phyloP scores from a whole-genome alignment of 495 filamentous ascomycete genomes.

The Tuber microsphaerosporum region DNA sequence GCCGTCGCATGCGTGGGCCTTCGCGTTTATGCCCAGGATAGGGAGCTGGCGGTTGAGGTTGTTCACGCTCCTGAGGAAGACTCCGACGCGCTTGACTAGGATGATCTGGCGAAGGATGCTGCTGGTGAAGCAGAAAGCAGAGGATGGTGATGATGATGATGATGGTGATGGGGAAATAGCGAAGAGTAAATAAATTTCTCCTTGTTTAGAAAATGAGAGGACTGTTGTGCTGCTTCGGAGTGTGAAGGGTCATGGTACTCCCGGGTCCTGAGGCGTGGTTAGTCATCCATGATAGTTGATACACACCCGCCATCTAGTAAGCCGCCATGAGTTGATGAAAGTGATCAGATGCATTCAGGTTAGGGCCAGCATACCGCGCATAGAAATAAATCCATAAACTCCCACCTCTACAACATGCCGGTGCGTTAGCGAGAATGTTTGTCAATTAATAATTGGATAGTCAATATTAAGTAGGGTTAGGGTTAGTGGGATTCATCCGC shows the following conservation, averaged over 20 bases:
- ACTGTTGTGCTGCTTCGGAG: too few relatives aligned
- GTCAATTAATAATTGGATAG: not conserved
- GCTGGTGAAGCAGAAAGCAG: too few relatives aligned
- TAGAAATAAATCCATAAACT: slow-evolving; percentile 91
- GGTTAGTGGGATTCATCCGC: slow-evolving; percentile 18
- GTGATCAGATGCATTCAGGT: not conserved
- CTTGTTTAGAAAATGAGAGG: not conserved
- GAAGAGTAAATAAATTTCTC: not conserved
- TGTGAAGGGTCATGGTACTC: too few relatives aligned
- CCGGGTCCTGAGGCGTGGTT: slow-evolving; percentile 32
- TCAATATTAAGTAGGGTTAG: not conserved
- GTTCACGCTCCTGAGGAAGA: slow-evolving; percentile 7
- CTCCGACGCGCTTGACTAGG: slow-evolving; percentile 41
- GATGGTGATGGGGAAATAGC: not conserved
- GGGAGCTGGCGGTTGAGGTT: slow-evolving; percentile 22
- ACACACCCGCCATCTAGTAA: not conserved
- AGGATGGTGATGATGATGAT: not conserved
- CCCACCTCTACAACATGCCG: slow-evolving; percentile 50
- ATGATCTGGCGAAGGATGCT: slow-evolving; percentile 23
- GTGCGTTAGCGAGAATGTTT: not conserved
- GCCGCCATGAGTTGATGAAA: not conserved
- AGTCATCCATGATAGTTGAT: too few relatives aligned
- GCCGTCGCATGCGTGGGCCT: slow-evolving; percentile 35
- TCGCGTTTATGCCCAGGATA: slow-evolving; percentile 32
- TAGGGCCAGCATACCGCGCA: slow-evolving; percentile 52